phyloP scores from a whole-genome alignment of 208 protist species.

The Balamuthia mandrillaris region DNA sequence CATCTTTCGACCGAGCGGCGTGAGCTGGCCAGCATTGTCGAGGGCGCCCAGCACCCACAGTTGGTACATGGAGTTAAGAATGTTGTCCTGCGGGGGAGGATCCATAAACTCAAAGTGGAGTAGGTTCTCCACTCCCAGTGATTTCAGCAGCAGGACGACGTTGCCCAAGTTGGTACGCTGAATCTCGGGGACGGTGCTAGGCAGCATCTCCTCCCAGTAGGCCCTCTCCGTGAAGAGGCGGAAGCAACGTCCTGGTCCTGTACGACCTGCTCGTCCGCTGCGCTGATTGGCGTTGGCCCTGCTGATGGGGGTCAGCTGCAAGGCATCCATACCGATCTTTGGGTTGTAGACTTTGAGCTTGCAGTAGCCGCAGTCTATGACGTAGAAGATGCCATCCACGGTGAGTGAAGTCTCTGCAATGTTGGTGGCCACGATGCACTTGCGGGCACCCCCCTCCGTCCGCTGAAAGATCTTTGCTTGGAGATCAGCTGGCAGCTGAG shows the following conservation, averaged over 20 bases:
- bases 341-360: slow-evolving; percentile 98
- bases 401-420: slow-evolving; percentile 98
- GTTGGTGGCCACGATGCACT: slow-evolving; percentile 98
- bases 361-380: slow-evolving; percentile 93
- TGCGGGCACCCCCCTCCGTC: slow-evolving; percentile 71
- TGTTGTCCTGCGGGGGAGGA: slow-evolving; percentile 85
- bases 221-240: slow-evolving; percentile 93
- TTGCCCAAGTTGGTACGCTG: slow-evolving; percentile 87
- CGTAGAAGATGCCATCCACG: slow-evolving; percentile 92
- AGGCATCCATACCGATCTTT: slow-evolving; percentile 85
- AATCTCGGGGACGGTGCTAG: slow-evolving; percentile 84
- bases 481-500: slow-evolving; percentile 82
- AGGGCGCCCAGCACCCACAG: slow-evolving; percentile 98
- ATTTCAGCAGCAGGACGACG: slow-evolving; percentile 88
- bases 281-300: slow-evolving; percentile 96
- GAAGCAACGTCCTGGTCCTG: slow-evolving; percentile 81
- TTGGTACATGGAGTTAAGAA: slow-evolving; percentile 76
- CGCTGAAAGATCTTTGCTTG: slow-evolving; percentile 87
- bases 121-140: slow-evolving; percentile 84
- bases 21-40: slow-evolving; percentile 90
- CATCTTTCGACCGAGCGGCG: slow-evolving; percentile 88
- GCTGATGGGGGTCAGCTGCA: slow-evolving; percentile 91
- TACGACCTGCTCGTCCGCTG: slow-evolving; percentile 94
- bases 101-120: slow-evolving; percentile 99
- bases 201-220: slow-evolving; percentile 79